Conservation (phyloP, 345 rosid species). For the Psidium guajava region DNA sequence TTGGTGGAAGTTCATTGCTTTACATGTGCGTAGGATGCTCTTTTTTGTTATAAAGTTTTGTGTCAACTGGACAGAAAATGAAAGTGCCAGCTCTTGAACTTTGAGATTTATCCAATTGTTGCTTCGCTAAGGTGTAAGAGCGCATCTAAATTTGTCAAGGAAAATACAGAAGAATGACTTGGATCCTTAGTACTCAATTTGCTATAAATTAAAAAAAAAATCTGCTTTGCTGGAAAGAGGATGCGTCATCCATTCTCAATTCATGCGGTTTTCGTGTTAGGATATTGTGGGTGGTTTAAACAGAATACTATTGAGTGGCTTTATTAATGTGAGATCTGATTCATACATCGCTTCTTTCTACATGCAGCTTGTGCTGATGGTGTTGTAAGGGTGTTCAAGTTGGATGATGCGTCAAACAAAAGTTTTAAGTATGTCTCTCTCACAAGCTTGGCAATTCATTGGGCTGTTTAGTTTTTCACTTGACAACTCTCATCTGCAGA, state of each 20-base stretch:
- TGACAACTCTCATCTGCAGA: conserved; percentile 20
- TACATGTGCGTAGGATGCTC: not conserved
- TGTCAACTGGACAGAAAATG: not conserved
- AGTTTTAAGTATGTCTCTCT: conserved; percentile 67
- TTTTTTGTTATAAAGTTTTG: not conserved
- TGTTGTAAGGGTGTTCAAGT: conserved; percentile 69
- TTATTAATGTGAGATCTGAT: not conserved
- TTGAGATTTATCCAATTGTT: not conserved
- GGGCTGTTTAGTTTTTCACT: not conserved
- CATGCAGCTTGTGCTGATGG: conserved; percentile 86
- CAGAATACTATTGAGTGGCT: not conserved
- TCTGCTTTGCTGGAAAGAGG: not conserved
- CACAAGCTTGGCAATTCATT: not conserved
- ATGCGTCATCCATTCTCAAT: not conserved
- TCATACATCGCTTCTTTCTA: not conserved
- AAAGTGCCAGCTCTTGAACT: not conserved
- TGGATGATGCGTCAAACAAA: conserved; percentile 92
- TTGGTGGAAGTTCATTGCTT: not conserved
- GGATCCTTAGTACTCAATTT: not conserved
- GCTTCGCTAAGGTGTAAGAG: not conserved
- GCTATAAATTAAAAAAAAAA: not conserved
- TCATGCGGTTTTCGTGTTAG: not conserved
- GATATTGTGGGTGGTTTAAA: not conserved
- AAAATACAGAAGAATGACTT: not conserved
- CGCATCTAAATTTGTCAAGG: not conserved